phyloP scores from a whole-genome alignment of 2,329 filamentous ascomycete species.

The Zalaria sp. region DNA sequence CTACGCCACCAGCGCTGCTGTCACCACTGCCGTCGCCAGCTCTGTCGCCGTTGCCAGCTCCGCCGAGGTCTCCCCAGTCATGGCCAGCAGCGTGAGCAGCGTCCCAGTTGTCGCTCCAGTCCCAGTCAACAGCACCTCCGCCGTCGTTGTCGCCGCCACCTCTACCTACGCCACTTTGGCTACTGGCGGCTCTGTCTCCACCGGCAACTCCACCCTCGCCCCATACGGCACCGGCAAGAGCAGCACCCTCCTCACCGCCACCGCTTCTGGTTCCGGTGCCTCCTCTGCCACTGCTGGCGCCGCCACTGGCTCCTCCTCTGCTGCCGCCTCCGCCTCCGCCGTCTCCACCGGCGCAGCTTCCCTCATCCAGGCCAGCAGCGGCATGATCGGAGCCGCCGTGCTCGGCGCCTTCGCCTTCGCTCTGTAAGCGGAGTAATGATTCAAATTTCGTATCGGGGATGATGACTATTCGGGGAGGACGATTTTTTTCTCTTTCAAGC shows the following conservation, averaged over 20 bases:
- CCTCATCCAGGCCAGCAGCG: neutral
- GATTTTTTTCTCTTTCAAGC: no score
- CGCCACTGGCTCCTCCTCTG: neutral
- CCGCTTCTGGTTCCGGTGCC: neutral
- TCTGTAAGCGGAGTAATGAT: neutral
- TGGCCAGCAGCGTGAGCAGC: neutral
- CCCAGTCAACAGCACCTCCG: neutral
- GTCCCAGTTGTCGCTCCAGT: neutral
- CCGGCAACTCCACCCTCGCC: slow-evolving; percentile 2
- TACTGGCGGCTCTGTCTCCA: slow-evolving; percentile 2
- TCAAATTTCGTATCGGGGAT: no score
- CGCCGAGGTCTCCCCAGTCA: neutral
- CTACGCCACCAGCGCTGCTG: neutral
- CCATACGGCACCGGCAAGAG: neutral
- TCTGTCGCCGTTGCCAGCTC: slow-evolving; percentile 1
- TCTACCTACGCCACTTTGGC: neutral
- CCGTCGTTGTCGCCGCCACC: neutral
- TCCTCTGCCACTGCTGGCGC: neutral
- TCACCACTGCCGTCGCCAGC: neutral
- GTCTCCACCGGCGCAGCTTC: slow-evolving; percentile 2
- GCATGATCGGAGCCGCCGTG: slow-evolving; percentile 2
- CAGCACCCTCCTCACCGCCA: neutral
- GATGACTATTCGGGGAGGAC: no score
- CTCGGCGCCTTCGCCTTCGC: slow-evolving; percentile 3
- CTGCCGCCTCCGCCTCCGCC: neutral